Evolutionary conservation across 2,329 filamentous ascomycete species (phyloP), one percentile per base, ranked within the genome.

Genomic region (Dendryphion nanum): DNA sequence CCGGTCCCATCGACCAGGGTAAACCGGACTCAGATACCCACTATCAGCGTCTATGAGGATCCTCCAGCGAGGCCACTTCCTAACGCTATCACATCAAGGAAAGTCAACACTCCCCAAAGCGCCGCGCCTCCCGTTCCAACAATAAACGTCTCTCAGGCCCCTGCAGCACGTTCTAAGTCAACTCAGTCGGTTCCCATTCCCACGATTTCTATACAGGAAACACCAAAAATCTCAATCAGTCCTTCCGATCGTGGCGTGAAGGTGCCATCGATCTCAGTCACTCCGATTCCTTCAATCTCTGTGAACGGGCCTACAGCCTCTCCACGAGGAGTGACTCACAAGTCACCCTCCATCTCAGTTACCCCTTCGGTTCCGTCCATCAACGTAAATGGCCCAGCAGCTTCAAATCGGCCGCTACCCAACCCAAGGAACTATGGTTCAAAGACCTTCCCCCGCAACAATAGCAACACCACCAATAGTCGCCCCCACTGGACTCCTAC

Each of bases 71-170:
- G 53, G 33, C 54, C 59, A 7, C 55, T 57, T 21, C 53, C 59
- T 8, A 51, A 43, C 13, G 34, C 40, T 18, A 51, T 38, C 21
- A 49, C 49, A 15, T 41, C 51, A 40, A 56, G 54, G 41, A 60
- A 59, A 45, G 48, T 54, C 42, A 56, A 59, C 33, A 55, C 52
- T 47, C 50, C 52, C 15, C 48, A 51, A 23, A 42, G 51, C 35
- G 43, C 45, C 17, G 28, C 42, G 21, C 26, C 54, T 21, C 41
- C 58, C 10, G 44, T 64, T 42, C 65, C 66, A 24, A 70, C 70
- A 6, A 79, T 82, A 50, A 75, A 72, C 48, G 52, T 77, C 10
- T 71, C 72, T 17, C 71, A 77, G 39, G 57, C 59, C 39, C 48
- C 55, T 42, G 33, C 56, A 41, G 33, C 50, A 33, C 52, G 51